These are phyloP conservation scores for Sclerotinia minor DNA, from an alignment of 2,329 filamentous ascomycete species.

Conservation along the genomic window DNA sequence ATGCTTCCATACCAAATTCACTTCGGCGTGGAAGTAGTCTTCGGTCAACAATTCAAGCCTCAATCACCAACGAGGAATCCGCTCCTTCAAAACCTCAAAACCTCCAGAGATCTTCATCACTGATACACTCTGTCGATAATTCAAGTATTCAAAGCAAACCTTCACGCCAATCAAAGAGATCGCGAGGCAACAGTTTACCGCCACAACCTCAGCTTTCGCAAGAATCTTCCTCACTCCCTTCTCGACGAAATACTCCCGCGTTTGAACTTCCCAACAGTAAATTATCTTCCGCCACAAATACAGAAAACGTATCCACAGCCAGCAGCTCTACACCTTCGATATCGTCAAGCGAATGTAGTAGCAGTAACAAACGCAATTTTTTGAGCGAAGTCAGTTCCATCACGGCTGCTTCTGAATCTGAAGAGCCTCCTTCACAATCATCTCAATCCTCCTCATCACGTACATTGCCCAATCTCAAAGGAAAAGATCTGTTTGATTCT, in stretches of 20 bases:
- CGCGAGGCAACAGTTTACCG: slow-evolving; percentile 10
- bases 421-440: slow-evolving; percentile 29
- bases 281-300: background rate
- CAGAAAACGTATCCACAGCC: slow-evolving; percentile 2
- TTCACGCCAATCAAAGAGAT: slow-evolving; percentile 15
- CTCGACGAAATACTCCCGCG: slow-evolving; percentile 8
- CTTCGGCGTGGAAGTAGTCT: slow-evolving; percentile 9
- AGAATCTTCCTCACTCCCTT: background rate
- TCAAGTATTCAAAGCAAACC: background rate
- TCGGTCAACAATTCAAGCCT: slow-evolving; percentile 15
- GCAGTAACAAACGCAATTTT: slow-evolving; percentile 11
- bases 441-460: slow-evolving; percentile 32
- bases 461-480: slow-evolving; percentile 63
- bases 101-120: slow-evolving; percentile 1
- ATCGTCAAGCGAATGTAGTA: slow-evolving; percentile 16
- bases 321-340: slow-evolving; percentile 12
- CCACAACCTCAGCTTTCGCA: slow-evolving; percentile 3
- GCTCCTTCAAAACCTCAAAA: background rate
- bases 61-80: background rate
- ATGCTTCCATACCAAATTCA: slow-evolving; percentile 2
- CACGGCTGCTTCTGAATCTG: slow-evolving; percentile 22
- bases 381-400: slow-evolving; percentile 20
- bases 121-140: background rate
- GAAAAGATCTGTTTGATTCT: slow-evolving; percentile 69
- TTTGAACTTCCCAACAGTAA: slow-evolving; percentile 5